A percentile compares a stretch with the other conserved stretches of the same genome.
Conservation (phyloP, 2,329 filamentous ascomycete genomes). For the Alternaria ventricosa region DNA sequence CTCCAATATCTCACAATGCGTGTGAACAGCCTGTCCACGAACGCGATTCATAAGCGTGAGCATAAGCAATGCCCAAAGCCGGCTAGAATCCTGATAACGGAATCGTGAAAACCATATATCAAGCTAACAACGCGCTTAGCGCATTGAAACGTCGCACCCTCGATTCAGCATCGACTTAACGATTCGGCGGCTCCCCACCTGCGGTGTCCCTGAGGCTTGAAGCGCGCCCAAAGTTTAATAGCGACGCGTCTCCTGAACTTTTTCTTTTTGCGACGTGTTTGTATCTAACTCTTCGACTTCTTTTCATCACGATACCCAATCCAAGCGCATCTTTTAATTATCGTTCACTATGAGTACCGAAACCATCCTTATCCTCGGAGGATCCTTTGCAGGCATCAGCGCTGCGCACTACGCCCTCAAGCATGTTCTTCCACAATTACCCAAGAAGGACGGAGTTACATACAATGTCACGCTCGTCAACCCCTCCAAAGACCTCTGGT, state of each 20-base stretch:
- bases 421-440: constrained; percentile 44
- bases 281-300: constrained; percentile 4
- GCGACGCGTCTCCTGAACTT: constrained; percentile 11
- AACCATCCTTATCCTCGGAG: constrained; percentile 47
- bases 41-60: constrained; percentile 8
- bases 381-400: constrained; percentile 44
- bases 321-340: background rate
- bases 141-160: constrained; percentile 2
- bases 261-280: constrained; percentile 12
- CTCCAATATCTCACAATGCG: background rate
- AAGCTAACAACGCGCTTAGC: background rate
- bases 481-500: constrained; percentile 62
- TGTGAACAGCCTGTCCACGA: background rate
- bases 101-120: constrained; percentile 2
- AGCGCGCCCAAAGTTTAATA: constrained; percentile 18
- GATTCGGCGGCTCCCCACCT: constrained; percentile 25
- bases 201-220: constrained; percentile 12
- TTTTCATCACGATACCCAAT: constrained; percentile 12
- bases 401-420: constrained; percentile 47
- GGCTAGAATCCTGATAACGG: background rate
- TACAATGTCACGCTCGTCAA: constrained; percentile 65
- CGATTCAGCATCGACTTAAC: constrained; percentile 5
- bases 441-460: constrained; percentile 43
- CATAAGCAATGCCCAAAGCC: background rate
- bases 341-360: constrained; percentile 38